Base-by-base conservation (phyloP, 345 rosid species). In the Chamaenerion angustifolium region DNA sequence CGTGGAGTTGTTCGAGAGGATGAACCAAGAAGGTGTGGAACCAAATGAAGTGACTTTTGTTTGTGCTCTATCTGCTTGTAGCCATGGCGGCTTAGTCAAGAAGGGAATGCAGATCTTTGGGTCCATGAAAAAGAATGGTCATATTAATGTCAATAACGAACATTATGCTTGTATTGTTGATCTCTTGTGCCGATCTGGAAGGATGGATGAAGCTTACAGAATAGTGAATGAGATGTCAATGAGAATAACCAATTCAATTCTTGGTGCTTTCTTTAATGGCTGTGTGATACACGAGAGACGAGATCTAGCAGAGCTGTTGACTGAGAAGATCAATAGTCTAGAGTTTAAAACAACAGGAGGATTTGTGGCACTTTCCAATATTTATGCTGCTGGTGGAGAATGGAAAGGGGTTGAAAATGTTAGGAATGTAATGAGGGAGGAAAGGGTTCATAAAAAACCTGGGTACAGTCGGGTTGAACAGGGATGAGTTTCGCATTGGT, bases 131-230 rank as follows among this genome's bases (percentile, higher is more conserved):
- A 57, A 64, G 51, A 56, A 21, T 16, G 50, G 55, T 42, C 54
- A 56, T 7, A 42, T 68, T 48, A 63, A 43, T 56, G 61, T 63
- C 17, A 62, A 54, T 18, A 59, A 64, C 50, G 75, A 71, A 62
- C 79, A 80, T 55, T 72, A 63, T 54, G 75, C 73, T 49, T 80
- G 87, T 56, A 44, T 74, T 27, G 70, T 80, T 51, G 87, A 80
- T 60, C 66, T 80, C 69, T 54, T 71, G 59, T 79, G 87, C 14
- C 78, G 77, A 12, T 66, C 78, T 8, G 77, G 81, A 51, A 70
- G 53, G 68, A 68, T 77, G 60, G 56, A 10, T 16, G 76, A 74
- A 57, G 78, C 80, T 43, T 64, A 59, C 14, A 52, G 74, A 45
- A 52, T 76, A 49, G 46, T 79, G 42, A 55, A 46, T 43, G 56